Base-by-base conservation (phyloP, 179 eudicot species). In the Amaranthus tricolor region DNA sequence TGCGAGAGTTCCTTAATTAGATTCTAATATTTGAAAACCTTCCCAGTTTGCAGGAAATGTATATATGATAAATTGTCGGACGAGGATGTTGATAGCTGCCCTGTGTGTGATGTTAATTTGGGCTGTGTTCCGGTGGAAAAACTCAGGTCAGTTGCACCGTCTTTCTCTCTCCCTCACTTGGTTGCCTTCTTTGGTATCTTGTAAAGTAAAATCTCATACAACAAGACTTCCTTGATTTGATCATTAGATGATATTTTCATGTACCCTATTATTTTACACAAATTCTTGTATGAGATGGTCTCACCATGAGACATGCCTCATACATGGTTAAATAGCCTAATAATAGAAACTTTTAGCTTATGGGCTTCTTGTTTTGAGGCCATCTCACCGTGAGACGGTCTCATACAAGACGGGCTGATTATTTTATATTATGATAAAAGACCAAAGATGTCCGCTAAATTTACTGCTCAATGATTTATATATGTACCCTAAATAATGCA, bases 1-100 rank as follows among this genome's bases (percentile, higher is more conserved):
- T 78, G 74, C 47, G 40, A 50, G 56, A 45, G 31, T 43, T 51
- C 10, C 53, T 73, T 31, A 31, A 73, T 31, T 4, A 31, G 40
- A 2, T 3, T 75, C 40, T 10, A 9, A 52, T 14, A 44, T 70
- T 15, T 53, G 24, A 57, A 31, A 4, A 31, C 6, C 55, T 76
- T 59, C 62, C 21, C 84, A 94, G 98, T 94, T 81, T 94, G 98
- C 89, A 92, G 97, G 90, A 94, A 85, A 81, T 94, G 98, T 82
- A 94, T 94, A 75, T 85, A 85, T 70, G 85, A 86, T 64, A 94
- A 87, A 81, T 84, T 94, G 44, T 86, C 90, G 0, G 98, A 94
- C 67, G 98, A 94, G 66, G 98, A 92, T 58, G 80, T 85, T 62
- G 96, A 94, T 77, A 83, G 80, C 83, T 94, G 98, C 68, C 98